Evolutionary conservation across 2,329 filamentous ascomycete genomes (phyloP), one percentile per base, ranked within the genome.

Genomic region (Colletotrichum sp.): DNA sequence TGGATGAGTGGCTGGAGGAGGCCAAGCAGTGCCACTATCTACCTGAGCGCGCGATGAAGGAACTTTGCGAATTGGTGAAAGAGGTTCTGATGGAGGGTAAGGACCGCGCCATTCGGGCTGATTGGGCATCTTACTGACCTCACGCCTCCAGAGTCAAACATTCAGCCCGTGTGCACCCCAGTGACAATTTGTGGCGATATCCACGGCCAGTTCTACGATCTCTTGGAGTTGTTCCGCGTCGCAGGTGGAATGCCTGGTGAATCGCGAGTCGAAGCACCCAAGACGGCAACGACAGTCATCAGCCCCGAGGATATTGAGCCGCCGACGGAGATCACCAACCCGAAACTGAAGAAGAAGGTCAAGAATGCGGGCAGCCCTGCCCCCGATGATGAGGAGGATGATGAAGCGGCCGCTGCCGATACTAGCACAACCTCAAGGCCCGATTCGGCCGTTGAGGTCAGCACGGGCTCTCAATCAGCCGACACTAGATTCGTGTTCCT

Each of bases 181-280:
- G 97, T 99, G 78, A 99, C 97, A 7, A 94, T 99, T 78, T 99
- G 97, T 83, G 97, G 97, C 83, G 97, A 99, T 84, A 99, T 99
- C 78, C 97, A 99, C 86, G 97, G 97, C 81, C 97, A 99, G 87
- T 99, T 99, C 85, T 99, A 99, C 87, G 97, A 99, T 85, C 90
- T 99, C 12, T 92, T 99, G 77, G 97, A 99, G 88, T 92, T 99
- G 66, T 99, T 99, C 87, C 94, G 96, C 70, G 96, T 99, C 55
- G 96, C 96, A 63, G 97, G 97, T 77, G 97, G 97, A 79, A 98
- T 99, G 95, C 97, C 97, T 13, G 95, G 95, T 81, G 95, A 98
- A 81, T 91, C 92, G 52, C 91, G 93, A 77, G 89, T 93, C 30
- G 90, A 96, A 82, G 87, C 91, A 16, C 94, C 94, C 18, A 91